phyloP scores from a whole-genome alignment of 129 eudicot genomes.

The Artemisia tridentata region DNA sequence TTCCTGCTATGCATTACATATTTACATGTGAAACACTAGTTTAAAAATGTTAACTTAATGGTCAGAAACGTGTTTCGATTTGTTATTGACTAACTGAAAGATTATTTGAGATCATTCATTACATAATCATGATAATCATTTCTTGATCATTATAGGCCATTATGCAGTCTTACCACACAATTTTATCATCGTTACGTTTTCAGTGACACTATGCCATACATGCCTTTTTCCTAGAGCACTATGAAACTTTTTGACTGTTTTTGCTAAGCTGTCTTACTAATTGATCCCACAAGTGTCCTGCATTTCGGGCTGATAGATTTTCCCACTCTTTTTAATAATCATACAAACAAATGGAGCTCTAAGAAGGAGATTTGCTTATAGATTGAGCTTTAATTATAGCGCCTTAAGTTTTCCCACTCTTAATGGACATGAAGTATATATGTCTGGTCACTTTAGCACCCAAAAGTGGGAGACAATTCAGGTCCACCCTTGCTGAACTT shows the following conservation, averaged over 20 bases:
- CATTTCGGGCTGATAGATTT: not conserved
- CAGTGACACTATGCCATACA: not conserved
- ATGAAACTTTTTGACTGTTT: conserved; percentile 3
- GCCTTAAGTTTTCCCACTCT: conserved; percentile 17
- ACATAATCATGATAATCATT: conserved; percentile 23
- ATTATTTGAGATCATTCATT: conserved; percentile 9
- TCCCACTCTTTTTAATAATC: conserved; percentile 7
- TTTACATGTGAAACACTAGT: too few species aligned
- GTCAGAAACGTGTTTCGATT: not conserved
- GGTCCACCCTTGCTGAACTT: conserved; percentile 43
- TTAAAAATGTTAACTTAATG: too few species aligned
- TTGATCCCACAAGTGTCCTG: conserved; percentile 9
- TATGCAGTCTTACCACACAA: conserved; percentile 12
- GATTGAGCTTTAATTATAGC: conserved; percentile 14
- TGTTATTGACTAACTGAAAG: not conserved
- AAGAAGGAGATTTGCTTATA: conserved; percentile 22
- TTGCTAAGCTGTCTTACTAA: not conserved
- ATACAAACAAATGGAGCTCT: conserved; percentile 14
- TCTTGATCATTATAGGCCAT: conserved; percentile 5
- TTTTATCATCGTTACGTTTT: conserved; percentile 15
- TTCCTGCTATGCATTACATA: too few species aligned
- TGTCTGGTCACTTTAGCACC: conserved; percentile 31
- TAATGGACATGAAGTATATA: conserved; percentile 12
- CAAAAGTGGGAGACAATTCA: conserved; percentile 52
- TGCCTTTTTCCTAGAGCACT: not conserved